phyloP scores from a whole-genome alignment of 306 rosid species.

The Castanospermum australe region DNA sequence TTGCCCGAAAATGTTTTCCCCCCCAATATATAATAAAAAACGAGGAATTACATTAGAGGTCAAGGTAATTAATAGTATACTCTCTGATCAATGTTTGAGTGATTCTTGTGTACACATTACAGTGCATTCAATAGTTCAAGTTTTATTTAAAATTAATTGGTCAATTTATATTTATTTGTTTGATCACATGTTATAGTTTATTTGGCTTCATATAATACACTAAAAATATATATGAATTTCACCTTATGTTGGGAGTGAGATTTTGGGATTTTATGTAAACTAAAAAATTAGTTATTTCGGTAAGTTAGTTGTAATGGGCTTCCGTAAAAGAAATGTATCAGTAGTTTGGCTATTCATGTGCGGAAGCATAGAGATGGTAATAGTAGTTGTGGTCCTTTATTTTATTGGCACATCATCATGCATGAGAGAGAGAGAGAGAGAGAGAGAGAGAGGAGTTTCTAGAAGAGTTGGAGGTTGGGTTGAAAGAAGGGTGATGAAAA shows the following conservation, averaged over 20 bases:
- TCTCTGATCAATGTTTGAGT: too few species aligned
- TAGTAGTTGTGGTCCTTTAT: constrained; percentile 77
- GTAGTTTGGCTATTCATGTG: constrained; percentile 58
- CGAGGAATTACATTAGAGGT: too few species aligned
- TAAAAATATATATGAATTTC: too few species aligned
- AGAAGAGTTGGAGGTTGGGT: constrained; percentile 76
- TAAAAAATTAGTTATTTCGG: constrained; percentile 8
- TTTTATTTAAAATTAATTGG: too few species aligned
- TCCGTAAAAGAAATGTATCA: constrained; percentile 43
- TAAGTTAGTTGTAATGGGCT: constrained; percentile 58
- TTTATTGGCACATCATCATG: constrained; percentile 56
- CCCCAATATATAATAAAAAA: too few species aligned
- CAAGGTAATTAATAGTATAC: too few species aligned
- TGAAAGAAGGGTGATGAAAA: constrained; percentile 46
- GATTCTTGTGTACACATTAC: too few species aligned
- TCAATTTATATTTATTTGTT: too few species aligned
- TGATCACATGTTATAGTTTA: too few species aligned
- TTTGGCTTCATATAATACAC: too few species aligned
- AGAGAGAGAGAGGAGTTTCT: constrained; percentile 46
- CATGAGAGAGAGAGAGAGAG: constrained; percentile 41
- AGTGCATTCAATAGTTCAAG: too few species aligned
- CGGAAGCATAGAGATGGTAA: constrained; percentile 45
- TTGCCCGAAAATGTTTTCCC: not conserved
- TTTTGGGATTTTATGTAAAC: not conserved
- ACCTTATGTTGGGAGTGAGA: not conserved